Evolutionary conservation across 306 rosid genomes (phyloP).

Genomic region (Carpinus viminea): DNA sequence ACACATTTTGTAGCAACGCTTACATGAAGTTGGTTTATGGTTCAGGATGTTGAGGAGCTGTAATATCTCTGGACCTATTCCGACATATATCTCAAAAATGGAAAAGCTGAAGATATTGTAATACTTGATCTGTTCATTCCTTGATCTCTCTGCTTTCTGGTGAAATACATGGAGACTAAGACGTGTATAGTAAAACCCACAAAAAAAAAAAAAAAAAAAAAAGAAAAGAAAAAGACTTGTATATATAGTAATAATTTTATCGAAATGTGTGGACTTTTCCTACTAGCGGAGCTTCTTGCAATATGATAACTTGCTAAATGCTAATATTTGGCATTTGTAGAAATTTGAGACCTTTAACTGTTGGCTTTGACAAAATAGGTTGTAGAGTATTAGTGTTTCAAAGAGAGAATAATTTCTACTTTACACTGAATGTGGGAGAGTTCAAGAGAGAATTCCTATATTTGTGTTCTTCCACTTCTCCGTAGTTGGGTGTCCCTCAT

Average conservation of each 20-base stretch:
- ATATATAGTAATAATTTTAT: no score
- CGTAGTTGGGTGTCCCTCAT: no score
- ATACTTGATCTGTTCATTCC: not conserved
- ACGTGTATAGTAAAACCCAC: not conserved
- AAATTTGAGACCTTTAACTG: not conserved
- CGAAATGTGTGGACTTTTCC: not conserved
- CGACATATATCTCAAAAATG: constrained; percentile 14
- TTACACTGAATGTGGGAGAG: not conserved
- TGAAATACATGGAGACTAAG: not conserved
- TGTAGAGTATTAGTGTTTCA: not conserved
- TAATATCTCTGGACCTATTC: constrained; percentile 24
- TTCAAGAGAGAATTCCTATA: not conserved
- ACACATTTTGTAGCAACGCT: not conserved
- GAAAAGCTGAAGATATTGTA: constrained; percentile 12
- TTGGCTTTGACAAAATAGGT: not conserved
- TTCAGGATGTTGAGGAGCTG: constrained; percentile 39
- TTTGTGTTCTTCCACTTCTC: no score
- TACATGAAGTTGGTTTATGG: not conserved
- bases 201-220: no score
- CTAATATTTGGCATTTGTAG: not conserved
- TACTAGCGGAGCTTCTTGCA: not conserved
- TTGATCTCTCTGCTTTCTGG: not conserved
- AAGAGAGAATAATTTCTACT: not conserved
- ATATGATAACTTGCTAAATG: no score
- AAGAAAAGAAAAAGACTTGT: no score